phyloP scores from a whole-genome alignment of 805 yeast species.

The Saitoella complicata region DNA sequence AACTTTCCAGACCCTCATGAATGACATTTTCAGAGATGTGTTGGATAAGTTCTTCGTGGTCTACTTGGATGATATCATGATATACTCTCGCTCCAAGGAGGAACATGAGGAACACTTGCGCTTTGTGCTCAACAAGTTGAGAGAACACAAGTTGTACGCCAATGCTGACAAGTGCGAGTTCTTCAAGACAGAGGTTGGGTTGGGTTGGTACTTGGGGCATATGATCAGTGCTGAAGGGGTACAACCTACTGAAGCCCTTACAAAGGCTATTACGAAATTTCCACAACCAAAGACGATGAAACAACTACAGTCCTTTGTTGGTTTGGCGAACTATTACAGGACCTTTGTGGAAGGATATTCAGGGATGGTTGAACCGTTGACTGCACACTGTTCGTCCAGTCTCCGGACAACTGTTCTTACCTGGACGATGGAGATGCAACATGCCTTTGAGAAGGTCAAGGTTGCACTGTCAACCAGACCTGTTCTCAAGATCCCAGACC shows the following conservation, averaged over 20 bases:
- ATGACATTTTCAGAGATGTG: slow-evolving; percentile 4
- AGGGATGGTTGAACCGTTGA: too few relatives aligned
- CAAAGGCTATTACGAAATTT: slow-evolving; percentile 5
- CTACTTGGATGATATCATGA: slow-evolving; percentile 14
- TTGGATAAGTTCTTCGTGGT: slow-evolving; percentile 10
- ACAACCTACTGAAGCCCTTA: slow-evolving; percentile 1
- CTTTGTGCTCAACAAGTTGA: neutral
- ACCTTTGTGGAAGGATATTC: slow-evolving; percentile 1
- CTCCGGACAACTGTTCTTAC: too few relatives aligned
- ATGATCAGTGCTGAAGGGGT: slow-evolving; percentile 4
- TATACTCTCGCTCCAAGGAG: slow-evolving; percentile 2
- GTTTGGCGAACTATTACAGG: slow-evolving; percentile 3
- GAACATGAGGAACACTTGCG: slow-evolving; percentile 2
- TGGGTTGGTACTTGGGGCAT: slow-evolving; percentile 5
- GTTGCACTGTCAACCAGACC: neutral
- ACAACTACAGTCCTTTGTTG: slow-evolving; percentile 4
- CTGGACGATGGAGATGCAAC: neutral
- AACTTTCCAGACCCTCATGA: slow-evolving; percentile 13
- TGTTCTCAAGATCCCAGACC: neutral
- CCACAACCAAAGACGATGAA: slow-evolving; percentile 6
- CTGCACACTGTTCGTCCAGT: too few relatives aligned
- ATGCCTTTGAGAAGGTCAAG: neutral
- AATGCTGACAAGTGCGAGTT: slow-evolving; percentile 8
- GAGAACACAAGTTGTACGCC: slow-evolving; percentile 4
- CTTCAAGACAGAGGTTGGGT: slow-evolving; percentile 1